Conservation (phyloP, 2,329 filamentous ascomycete genomes). For the Xylaria sp. region DNA sequence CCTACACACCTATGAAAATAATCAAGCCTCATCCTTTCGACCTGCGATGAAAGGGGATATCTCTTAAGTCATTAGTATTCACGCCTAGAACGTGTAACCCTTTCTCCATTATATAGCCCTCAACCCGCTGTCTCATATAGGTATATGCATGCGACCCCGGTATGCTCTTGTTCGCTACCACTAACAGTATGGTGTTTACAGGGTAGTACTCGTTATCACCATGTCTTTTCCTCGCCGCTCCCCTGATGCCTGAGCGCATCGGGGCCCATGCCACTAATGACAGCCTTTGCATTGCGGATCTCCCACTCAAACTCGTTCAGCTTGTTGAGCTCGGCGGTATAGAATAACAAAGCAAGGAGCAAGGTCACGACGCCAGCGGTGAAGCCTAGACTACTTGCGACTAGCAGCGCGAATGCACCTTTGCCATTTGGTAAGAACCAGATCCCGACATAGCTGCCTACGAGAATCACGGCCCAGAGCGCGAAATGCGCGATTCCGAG, state of each 20-base stretch:
- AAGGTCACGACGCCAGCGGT: conserved; percentile 81
- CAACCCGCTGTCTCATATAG: neutral
- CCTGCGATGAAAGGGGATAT: conserved; percentile 13
- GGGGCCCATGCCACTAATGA: conserved; percentile 41
- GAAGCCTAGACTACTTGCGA: conserved; percentile 79
- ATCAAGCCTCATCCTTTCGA: neutral
- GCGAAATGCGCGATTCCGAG: conserved; percentile 78
- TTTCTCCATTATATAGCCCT: neutral
- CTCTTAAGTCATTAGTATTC: neutral
- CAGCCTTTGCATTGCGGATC: conserved; percentile 69
- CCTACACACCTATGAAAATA: conserved; percentile 9
- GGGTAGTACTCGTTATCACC: conserved; percentile 13
- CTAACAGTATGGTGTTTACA: neutral
- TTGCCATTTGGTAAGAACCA: conserved; percentile 79
- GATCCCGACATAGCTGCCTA: conserved; percentile 78
- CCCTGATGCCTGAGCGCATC: conserved; percentile 28
- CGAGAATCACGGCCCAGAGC: conserved; percentile 66
- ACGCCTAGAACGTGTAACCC: neutral
- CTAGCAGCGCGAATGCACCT: conserved; percentile 80
- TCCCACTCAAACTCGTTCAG: conserved; percentile 95
- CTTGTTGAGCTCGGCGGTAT: conserved; percentile 80
- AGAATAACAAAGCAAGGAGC: conserved; percentile 84
- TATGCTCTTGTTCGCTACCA: neutral
- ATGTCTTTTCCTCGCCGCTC: conserved; percentile 31
- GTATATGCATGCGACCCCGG: neutral